Base-by-base conservation (phyloP, 805 yeast species). In the Metschnikowia shivogae region DNA sequence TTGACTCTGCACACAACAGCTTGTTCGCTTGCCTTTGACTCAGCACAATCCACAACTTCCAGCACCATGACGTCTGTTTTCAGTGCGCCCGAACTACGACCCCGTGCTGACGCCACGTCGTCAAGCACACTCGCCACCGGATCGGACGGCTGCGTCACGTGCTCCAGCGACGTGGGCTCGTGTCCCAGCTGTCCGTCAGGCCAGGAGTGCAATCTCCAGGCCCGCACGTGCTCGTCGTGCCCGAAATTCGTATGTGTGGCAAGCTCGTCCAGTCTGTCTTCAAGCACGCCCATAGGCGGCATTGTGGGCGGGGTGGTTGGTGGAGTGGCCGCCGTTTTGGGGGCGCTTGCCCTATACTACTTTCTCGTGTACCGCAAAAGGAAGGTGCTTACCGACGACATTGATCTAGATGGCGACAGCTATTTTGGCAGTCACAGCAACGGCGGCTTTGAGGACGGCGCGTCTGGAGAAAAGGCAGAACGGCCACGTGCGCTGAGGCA, bases 291-390 rank as follows among this genome's bases (percentile, higher is more conserved):
- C 9, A 41, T 46, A 11, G 71, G 88, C 5, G 87, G 82, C 6
- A 74, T 84, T 17, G 86, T 83, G 0, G 92, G 89, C 19, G 90
- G 89, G 22, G 81, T 82, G 1, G 75, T 81, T 2, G 90, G 86
- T 14, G 83, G 85, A 13, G 70, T 78, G 1, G 74, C 68, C 1
- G 77, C 72, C 0, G 53, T 78, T 1, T 47, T 76, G 4, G 56
- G 72, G 1, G 57, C 64, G 9, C 52, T 70, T 1, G 49, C 68
- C 24, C 53, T 68, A 20, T 67, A 74, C 49, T 70, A 61, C 45
- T 48, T 55, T 45, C 57, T 59, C 17, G 58, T 68, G 9, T 68
- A 64, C 57, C 55, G 62, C 39, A 68, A 66, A 52, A 63, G 58
- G 45, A 66, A 59, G 48, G 65, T 68, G 1, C 56, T 53, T 10